A percentile compares a stretch with the other conserved stretches of the same genome.
Conservation (phyloP, 768 basidiomycete genomes). For the Naganishia antarctica region DNA sequence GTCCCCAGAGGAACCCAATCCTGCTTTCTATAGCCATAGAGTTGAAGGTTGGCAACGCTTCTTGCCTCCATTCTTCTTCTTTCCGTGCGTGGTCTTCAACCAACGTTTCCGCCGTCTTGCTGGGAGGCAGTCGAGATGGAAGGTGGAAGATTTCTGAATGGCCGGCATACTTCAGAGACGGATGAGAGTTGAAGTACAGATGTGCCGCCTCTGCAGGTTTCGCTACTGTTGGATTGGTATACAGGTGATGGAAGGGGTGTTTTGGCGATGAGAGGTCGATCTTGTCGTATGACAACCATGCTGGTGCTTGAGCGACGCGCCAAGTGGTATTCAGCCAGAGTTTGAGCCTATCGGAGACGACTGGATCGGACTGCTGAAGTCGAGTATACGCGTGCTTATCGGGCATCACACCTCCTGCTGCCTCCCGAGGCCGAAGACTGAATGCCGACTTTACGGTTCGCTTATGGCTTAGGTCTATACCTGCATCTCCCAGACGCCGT, state of each 20-base stretch:
- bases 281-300: conserved; percentile 41
- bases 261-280: conserved; percentile 35
- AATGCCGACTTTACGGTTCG: conserved; percentile 2
- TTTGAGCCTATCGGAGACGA: conserved; percentile 30
- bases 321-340: conserved; percentile 33
- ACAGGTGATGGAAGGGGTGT: conserved; percentile 39
- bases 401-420: conserved; percentile 2
- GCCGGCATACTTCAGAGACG: conserved; percentile 37
- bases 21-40: conserved; percentile 46
- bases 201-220: conserved; percentile 18
- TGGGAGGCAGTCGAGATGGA: conserved; percentile 36
- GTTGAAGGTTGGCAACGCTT: conserved; percentile 42
- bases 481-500: neutral
- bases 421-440: conserved; percentile 1
- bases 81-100: conserved; percentile 22
- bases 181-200: conserved; percentile 31
- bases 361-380: neutral
- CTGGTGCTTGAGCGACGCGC: conserved; percentile 42
- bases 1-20: conserved; percentile 41
- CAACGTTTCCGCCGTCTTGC: neutral
- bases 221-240: conserved; percentile 8
- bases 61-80: conserved; percentile 37
- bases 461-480: neutral
- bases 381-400: neutral
- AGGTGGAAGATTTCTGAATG: conserved; percentile 46